A percentile compares a stretch with the other conserved stretches of the same genome.
phyloP scores from a whole-genome alignment of 2,329 filamentous ascomycete species.

The Leptosphaerulina australis region DNA sequence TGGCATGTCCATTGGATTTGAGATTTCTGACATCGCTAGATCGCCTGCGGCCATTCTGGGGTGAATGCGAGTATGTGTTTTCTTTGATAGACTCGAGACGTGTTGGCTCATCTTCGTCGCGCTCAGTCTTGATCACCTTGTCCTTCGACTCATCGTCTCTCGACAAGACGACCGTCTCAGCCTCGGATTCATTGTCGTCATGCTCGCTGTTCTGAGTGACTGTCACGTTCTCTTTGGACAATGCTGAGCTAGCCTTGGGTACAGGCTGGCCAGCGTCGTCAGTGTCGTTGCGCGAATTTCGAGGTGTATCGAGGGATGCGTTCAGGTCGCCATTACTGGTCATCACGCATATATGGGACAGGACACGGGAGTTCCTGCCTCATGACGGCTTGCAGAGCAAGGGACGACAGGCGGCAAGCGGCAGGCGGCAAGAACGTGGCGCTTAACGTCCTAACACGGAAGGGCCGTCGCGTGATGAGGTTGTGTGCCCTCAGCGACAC shows the following conservation, averaged over 20 bases:
- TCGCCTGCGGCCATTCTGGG: conserved; percentile 35
- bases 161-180: conserved; percentile 56
- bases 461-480: conserved; percentile 21
- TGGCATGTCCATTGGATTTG: conserved; percentile 38
- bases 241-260: conserved; percentile 29
- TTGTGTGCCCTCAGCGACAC: conserved; percentile 17
- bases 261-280: conserved; percentile 13
- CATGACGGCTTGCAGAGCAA: conserved; percentile 45
- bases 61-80: conserved; percentile 32
- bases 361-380: conserved; percentile 48
- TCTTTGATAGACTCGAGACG: conserved; percentile 39
- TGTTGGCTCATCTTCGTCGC: conserved; percentile 36
- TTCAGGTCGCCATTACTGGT: conserved; percentile 49
- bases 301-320: conserved; percentile 30
- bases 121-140: conserved; percentile 51
- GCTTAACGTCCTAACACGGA: conserved; percentile 18
- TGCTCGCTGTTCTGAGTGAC: conserved; percentile 36
- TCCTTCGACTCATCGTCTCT: conserved; percentile 50
- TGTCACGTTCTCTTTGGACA: conserved; percentile 22
- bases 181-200: conserved; percentile 55
- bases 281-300: conserved; percentile 19
- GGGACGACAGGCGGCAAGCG: conserved; percentile 24
- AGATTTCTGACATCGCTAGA: conserved; percentile 30
- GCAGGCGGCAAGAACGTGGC: conserved; percentile 13
- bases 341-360: conserved; percentile 48